These are phyloP conservation scores for Plenodomus tracheiphilus DNA, from an alignment of 2,329 filamentous ascomycete genomes.

Conservation along the genomic window DNA sequence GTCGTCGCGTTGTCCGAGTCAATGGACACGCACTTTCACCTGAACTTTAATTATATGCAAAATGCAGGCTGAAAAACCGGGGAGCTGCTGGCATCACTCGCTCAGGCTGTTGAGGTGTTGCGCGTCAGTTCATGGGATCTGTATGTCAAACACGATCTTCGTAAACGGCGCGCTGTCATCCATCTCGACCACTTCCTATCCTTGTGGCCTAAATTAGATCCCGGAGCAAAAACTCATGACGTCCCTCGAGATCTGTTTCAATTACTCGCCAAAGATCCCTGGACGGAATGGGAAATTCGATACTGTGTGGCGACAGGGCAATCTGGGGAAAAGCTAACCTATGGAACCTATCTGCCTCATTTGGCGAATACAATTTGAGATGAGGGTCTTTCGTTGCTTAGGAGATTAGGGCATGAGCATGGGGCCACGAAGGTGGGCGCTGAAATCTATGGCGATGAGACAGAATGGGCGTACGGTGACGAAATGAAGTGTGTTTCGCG, in stretches of 20 bases:
- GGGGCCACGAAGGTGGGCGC: background rate
- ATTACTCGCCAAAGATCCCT: constrained; percentile 3
- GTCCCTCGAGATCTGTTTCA: background rate
- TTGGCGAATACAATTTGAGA: background rate
- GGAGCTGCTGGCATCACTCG: background rate
- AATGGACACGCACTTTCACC: constrained; percentile 2
- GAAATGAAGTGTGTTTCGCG: background rate
- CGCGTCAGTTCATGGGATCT: background rate
- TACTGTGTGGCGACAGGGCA: constrained; percentile 7
- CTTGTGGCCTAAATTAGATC: constrained; percentile 1
- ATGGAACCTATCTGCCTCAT: background rate
- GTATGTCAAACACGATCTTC: background rate
- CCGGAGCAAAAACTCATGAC: background rate
- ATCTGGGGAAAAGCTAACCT: background rate
- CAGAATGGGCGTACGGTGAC: constrained; percentile 1
- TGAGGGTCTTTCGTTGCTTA: constrained; percentile 1
- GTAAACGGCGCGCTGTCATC: constrained; percentile 1
- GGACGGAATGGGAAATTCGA: constrained; percentile 5
- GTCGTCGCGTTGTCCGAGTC: constrained; percentile 3
- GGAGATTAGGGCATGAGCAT: background rate
- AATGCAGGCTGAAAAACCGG: background rate
- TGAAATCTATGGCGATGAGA: constrained; percentile 5
- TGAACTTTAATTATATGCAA: constrained; percentile 1
- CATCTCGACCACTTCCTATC: constrained; percentile 9
- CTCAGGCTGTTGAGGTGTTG: background rate